phyloP scores from a whole-genome alignment of 192 early-diverging fungal genomes.

The Coemansia sp. region DNA sequence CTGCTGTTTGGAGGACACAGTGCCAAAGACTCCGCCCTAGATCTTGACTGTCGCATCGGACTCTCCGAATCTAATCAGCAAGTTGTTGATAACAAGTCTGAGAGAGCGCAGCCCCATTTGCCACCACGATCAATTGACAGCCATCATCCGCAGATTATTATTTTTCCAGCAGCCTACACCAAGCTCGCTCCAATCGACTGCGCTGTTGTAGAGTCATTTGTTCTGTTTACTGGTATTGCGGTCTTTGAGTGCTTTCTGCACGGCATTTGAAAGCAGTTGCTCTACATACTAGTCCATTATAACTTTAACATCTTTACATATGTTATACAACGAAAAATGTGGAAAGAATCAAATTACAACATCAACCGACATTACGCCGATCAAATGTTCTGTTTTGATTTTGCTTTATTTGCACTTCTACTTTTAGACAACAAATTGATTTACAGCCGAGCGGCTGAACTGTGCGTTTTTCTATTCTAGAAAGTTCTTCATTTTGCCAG shows the following conservation, averaged over 20 bases:
- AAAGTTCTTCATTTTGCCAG: too few species aligned
- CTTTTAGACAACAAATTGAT: too few species aligned
- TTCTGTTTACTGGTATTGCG: conserved; percentile 50
- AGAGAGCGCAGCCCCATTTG: neutral
- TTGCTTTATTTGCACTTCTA: too few species aligned
- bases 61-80: neutral
- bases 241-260: conserved; percentile 36
- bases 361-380: too few species aligned
- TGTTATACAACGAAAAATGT: too few species aligned
- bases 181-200: conserved; percentile 29
- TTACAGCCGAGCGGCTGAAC: too few species aligned
- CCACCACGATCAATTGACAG: neutral
- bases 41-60: neutral
- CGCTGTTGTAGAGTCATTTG: conserved; percentile 44
- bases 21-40: neutral
- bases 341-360: too few species aligned
- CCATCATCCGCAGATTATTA: conserved; percentile 19
- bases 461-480: too few species aligned
- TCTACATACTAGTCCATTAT: neutral
- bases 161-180: conserved; percentile 32
- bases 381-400: too few species aligned
- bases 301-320: too few species aligned
- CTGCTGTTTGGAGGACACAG: conserved; percentile 18
- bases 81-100: neutral
- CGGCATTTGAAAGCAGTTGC: neutral